Conservation (phyloP, 805 yeast species). For the Grigorovia humatica region DNA sequence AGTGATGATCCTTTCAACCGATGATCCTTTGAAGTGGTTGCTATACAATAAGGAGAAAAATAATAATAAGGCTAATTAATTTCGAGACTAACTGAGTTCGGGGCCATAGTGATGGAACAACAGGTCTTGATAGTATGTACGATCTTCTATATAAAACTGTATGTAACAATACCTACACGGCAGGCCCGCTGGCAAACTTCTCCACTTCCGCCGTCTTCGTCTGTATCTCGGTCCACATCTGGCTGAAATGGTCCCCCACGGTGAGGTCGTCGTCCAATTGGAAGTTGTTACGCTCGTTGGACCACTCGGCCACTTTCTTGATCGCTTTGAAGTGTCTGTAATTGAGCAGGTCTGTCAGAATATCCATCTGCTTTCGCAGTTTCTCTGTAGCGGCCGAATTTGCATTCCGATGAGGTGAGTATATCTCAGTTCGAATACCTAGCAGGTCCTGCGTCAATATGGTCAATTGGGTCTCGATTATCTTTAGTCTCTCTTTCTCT, state of each 20-base stretch:
- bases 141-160: too few species aligned
- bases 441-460: constrained; percentile 6
- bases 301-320: constrained; percentile 6
- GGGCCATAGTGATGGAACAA: too few species aligned
- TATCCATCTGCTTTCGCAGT: constrained; percentile 15
- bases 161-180: too few species aligned
- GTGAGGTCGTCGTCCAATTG: constrained; percentile 17
- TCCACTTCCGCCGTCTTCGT: background rate
- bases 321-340: constrained; percentile 13
- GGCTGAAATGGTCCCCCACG: constrained; percentile 17
- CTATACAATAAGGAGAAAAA: too few species aligned
- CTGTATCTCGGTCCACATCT: constrained; percentile 18
- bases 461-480: constrained; percentile 12
- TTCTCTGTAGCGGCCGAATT: constrained; percentile 9
- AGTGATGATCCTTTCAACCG: background rate
- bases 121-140: too few species aligned
- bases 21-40: background rate
- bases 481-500: constrained; percentile 15
- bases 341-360: constrained; percentile 19
- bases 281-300: background rate
- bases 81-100: too few species aligned
- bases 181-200: background rate
- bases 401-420: constrained; percentile 4
- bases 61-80: background rate
- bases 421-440: constrained; percentile 11